A percentile compares a stretch with the other conserved stretches of the same genome.
These are phyloP conservation scores for Coniochaeta sp. DNA, from an alignment of 2,329 filamentous ascomycete species.

Conservation along the genomic window DNA sequence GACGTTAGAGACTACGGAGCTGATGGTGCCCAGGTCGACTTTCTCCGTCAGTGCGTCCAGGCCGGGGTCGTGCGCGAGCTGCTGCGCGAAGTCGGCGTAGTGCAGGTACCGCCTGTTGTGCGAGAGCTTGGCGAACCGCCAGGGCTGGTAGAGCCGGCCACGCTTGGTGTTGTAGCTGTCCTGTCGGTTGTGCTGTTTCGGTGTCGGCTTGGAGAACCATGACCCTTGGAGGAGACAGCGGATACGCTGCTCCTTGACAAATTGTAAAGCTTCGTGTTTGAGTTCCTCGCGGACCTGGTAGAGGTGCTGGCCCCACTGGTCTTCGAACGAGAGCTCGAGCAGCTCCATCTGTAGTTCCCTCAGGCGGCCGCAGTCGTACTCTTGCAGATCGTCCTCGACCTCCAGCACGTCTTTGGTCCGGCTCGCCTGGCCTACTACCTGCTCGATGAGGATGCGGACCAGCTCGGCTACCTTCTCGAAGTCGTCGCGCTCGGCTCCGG, in stretches of 20 bases:
- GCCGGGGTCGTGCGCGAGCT: conserved; percentile 57
- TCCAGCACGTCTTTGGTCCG: conserved; percentile 80
- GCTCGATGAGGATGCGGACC: conserved; percentile 81
- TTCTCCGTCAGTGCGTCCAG: conserved; percentile 71
- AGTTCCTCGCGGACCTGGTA: conserved; percentile 86
- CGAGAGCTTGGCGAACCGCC: conserved; percentile 81
- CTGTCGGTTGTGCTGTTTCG: conserved; percentile 32
- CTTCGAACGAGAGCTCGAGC: conserved; percentile 84
- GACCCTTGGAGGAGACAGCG: conserved; percentile 80
- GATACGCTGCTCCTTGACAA: conserved; percentile 94
- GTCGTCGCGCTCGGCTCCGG: conserved; percentile 76
- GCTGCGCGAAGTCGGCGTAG: conserved; percentile 74
- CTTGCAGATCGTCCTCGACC: conserved; percentile 80
- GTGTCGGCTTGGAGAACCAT: conserved; percentile 64
- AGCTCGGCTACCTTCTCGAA: conserved; percentile 92
- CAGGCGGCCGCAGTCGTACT: conserved; percentile 72
- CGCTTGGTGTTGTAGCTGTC: conserved; percentile 28
- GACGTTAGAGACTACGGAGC: conserved; percentile 90
- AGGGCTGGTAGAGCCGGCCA: conserved; percentile 45
- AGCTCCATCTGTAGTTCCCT: conserved; percentile 90
- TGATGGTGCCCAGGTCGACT: conserved; percentile 80
- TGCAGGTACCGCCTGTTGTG: conserved; percentile 88
- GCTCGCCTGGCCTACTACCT: conserved; percentile 75
- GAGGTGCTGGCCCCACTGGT: conserved; percentile 88
- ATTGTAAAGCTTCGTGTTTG: conserved; percentile 84